phyloP scores from a whole-genome alignment of 1,284 basidiomycete genomes.

The Trichosporon ovoides region DNA sequence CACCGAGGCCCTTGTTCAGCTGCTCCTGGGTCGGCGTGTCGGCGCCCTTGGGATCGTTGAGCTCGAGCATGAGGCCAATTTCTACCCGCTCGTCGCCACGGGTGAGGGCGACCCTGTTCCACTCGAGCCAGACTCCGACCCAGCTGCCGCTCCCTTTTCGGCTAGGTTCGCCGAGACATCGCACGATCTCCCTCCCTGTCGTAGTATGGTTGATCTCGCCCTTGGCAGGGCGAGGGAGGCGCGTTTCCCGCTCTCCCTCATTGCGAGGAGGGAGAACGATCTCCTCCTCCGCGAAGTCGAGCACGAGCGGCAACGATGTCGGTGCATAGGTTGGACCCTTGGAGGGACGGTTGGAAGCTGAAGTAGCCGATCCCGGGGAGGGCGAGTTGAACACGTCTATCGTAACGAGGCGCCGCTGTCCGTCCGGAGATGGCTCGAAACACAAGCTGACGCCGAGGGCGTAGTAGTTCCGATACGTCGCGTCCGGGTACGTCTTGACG shows the following conservation, averaged over 20 bases:
- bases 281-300: conserved; percentile 53
- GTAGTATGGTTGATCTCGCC: conserved; percentile 55
- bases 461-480: conserved; percentile 77
- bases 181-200: conserved; percentile 70
- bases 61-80: conserved; percentile 40
- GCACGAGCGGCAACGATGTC: conserved; percentile 55
- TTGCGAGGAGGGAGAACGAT: conserved; percentile 39
- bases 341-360: conserved; percentile 8
- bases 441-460: conserved; percentile 70
- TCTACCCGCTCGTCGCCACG: conserved; percentile 10
- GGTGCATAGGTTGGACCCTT: conserved; percentile 16
- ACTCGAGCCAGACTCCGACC: conserved; percentile 86
- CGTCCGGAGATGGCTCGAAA: conserved; percentile 55
- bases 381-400: conserved; percentile 71
- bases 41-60: conserved; percentile 34
- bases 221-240: conserved; percentile 41
- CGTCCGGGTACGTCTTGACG: conserved; percentile 71
- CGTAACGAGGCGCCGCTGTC: conserved; percentile 54
- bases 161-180: conserved; percentile 68
- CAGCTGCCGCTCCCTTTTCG: conserved; percentile 85
- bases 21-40: conserved; percentile 28
- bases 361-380: not conserved
- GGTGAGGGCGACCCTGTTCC: conserved; percentile 56
- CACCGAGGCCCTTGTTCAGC: conserved; percentile 37
- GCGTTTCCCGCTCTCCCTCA: conserved; percentile 15